phyloP scores from a whole-genome alignment of 805 yeast genomes.

The Komagataella populi region DNA sequence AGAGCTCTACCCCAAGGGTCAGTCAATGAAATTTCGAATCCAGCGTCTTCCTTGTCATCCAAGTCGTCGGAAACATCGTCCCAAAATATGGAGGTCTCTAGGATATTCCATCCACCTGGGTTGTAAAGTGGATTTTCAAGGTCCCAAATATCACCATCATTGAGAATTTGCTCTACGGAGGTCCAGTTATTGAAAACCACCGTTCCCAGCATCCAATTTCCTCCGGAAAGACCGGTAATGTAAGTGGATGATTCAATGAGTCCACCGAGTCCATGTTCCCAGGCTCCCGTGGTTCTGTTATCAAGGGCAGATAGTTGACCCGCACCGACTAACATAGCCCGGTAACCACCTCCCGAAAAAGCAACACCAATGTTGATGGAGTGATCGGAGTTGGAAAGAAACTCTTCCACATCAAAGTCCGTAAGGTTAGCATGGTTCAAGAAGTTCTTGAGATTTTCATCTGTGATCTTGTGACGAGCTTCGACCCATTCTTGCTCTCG shows the following conservation, averaged over 20 bases:
- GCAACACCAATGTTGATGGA: slow-evolving; percentile 43
- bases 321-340: slow-evolving; percentile 81
- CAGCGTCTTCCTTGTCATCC: slow-evolving; percentile 29
- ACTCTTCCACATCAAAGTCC: slow-evolving; percentile 32
- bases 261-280: slow-evolving; percentile 53
- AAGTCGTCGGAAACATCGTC: slow-evolving; percentile 38
- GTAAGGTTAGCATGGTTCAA: slow-evolving; percentile 30
- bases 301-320: slow-evolving; percentile 75
- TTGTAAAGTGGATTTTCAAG: slow-evolving; percentile 43
- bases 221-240: slow-evolving; percentile 71
- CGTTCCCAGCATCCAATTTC: slow-evolving; percentile 69
- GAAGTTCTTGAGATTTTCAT: slow-evolving; percentile 29
- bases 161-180: slow-evolving; percentile 45
- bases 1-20: slow-evolving; percentile 63
- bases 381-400: slow-evolving; percentile 21
- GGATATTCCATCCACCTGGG: slow-evolving; percentile 49
- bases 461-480: slow-evolving; percentile 30
- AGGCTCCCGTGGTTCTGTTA: slow-evolving; percentile 45
- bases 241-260: slow-evolving; percentile 58
- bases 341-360: slow-evolving; percentile 80
- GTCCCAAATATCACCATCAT: slow-evolving; percentile 49
- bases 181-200: slow-evolving; percentile 62
- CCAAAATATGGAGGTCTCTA: slow-evolving; percentile 40
- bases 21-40: slow-evolving; percentile 44
- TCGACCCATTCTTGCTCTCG: slow-evolving; percentile 40